Percentiles rank a stretch among this genome's conserved stretches.
phyloP scores from a whole-genome alignment of 371 early-diverging fungal species.

The Polyrhizophydium stewartii region DNA sequence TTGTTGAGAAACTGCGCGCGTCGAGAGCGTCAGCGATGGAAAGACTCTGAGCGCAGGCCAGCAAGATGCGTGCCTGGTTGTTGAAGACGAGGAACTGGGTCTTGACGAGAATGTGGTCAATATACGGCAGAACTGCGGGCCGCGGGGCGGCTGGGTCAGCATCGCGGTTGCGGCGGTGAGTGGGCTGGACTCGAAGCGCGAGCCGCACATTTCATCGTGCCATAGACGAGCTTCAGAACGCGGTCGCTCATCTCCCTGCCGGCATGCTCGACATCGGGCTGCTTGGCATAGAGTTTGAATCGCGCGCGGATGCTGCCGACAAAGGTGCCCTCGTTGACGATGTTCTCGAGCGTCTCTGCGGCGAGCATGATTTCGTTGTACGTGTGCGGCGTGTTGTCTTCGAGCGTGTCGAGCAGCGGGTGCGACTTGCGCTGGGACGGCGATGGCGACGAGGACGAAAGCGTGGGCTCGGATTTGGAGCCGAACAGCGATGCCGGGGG shows the following conservation, averaged over 20 bases:
- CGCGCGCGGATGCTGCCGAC: conserved; percentile 10
- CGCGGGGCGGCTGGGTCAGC: too few relatives aligned
- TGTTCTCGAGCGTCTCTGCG: conserved; percentile 44
- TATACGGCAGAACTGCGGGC: conserved; percentile 39
- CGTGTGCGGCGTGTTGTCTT: conserved; percentile 15
- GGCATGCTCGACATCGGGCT: neutral
- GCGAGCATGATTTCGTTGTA: conserved; percentile 34
- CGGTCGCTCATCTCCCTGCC: conserved; percentile 30
- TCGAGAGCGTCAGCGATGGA: neutral
- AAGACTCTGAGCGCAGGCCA: neutral
- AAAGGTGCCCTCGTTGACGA: conserved; percentile 39
- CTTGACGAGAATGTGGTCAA: conserved; percentile 43
- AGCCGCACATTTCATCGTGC: conserved; percentile 81
- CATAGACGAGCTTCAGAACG: conserved; percentile 66
- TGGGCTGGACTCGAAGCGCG: too few relatives aligned
- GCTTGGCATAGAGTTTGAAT: conserved; percentile 2
- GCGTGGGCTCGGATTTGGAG: neutral
- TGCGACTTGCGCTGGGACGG: conserved; percentile 15
- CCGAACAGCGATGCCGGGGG: conserved; percentile 3
- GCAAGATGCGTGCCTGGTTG: conserved; percentile 26
- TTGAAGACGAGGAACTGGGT: conserved; percentile 53
- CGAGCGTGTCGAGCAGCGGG: conserved; percentile 28
- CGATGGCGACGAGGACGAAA: conserved; percentile 2
- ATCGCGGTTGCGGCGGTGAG: too few relatives aligned
- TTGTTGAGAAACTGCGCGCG: conserved; percentile 33